Conservation (phyloP, 371 early-diverging fungal genomes). For the Mortierella sp. region DNA sequence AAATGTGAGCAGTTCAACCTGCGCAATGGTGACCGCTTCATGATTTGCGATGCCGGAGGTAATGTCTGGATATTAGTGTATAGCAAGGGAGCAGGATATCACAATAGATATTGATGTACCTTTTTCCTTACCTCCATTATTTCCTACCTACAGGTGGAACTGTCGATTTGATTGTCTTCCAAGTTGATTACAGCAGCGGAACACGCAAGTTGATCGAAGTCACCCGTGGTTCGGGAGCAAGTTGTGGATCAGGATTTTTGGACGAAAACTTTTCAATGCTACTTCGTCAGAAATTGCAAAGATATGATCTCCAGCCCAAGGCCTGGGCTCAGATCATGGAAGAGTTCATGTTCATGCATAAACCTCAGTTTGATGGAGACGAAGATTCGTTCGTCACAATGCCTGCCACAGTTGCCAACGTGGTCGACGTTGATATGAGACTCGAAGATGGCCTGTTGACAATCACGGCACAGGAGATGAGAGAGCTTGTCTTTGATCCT, state of each 20-base stretch:
- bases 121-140: not conserved
- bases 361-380: constrained; percentile 73
- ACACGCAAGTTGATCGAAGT: constrained; percentile 65
- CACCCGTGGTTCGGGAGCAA: constrained; percentile 71
- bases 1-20: constrained; percentile 67
- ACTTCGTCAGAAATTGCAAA: constrained; percentile 41
- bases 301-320: constrained; percentile 51
- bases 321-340: constrained; percentile 56
- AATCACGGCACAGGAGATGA: constrained; percentile 66
- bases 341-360: constrained; percentile 45
- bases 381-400: constrained; percentile 70
- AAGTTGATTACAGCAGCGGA: constrained; percentile 64
- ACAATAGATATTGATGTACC: constrained; percentile 5
- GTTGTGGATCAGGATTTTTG: constrained; percentile 72
- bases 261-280: constrained; percentile 59
- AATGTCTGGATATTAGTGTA: not conserved
- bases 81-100: too few relatives aligned
- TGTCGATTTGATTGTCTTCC: constrained; percentile 73
- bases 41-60: constrained; percentile 70
- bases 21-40: constrained; percentile 61
- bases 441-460: constrained; percentile 68
- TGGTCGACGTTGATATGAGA: constrained; percentile 67
- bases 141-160: constrained; percentile 61
- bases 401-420: constrained; percentile 65
- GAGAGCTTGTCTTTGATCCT: constrained; percentile 71